A percentile compares a stretch with the other conserved stretches of the same genome.
Evolutionary conservation across 495 filamentous ascomycete genomes (phyloP).

Genomic region (Aspergillus coremiiformis): DNA sequence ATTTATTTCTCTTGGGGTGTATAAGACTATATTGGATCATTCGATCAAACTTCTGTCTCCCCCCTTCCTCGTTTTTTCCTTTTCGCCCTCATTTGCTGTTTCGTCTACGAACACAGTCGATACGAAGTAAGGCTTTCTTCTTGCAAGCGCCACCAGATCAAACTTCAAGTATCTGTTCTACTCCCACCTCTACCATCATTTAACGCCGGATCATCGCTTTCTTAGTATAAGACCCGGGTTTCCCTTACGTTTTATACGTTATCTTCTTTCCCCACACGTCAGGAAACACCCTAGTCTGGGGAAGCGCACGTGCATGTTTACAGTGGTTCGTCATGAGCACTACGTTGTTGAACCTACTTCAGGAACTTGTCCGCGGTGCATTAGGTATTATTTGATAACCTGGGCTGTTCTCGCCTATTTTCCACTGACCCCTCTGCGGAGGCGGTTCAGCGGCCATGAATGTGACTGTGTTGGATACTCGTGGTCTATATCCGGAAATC

Average conservation of each 20-base stretch:
- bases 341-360: neutral
- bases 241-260: neutral
- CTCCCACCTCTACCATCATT: neutral
- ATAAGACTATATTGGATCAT: neutral
- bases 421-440: constrained; percentile 24
- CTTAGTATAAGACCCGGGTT: neutral
- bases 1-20: neutral
- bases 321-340: constrained; percentile 1
- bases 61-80: neutral
- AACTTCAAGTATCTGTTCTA: too few relatives aligned
- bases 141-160: neutral
- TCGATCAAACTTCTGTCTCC: too few relatives aligned
- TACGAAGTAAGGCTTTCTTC: neutral
- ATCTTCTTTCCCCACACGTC: neutral
- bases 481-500: constrained; percentile 23
- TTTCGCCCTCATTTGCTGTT: neutral
- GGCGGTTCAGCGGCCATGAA: constrained; percentile 22
- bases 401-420: constrained; percentile 8
- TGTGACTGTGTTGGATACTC: constrained; percentile 16
- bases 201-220: neutral
- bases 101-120: neutral
- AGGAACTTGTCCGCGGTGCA: neutral
- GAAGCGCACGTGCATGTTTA: neutral
- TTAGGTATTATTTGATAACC: neutral
- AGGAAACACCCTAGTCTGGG: neutral